These are phyloP conservation scores for Trichoderma erinaceum DNA, from an alignment of 495 filamentous ascomycete species.

Conservation along the genomic window DNA sequence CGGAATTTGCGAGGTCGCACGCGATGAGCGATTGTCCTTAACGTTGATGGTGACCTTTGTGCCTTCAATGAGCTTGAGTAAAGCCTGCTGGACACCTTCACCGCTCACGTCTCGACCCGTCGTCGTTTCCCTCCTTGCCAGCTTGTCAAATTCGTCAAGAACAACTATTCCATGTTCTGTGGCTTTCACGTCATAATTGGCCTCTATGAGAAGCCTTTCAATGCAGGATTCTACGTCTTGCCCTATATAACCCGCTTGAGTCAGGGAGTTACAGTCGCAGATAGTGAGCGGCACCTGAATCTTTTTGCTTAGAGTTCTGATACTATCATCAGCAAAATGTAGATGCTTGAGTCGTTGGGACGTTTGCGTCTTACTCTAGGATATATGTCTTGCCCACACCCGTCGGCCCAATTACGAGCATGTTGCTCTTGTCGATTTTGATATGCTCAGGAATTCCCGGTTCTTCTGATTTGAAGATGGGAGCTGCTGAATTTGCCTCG, in stretches of 20 bases:
- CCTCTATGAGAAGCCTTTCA: constrained; percentile 79
- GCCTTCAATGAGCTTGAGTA: constrained; percentile 93
- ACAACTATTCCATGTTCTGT: constrained; percentile 92
- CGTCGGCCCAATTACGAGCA: constrained; percentile 87
- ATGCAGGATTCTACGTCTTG: constrained; percentile 93
- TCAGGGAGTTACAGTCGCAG: constrained; percentile 95
- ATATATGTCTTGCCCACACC: constrained; percentile 97
- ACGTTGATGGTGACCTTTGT: constrained; percentile 85
- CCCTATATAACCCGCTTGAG: constrained; percentile 94
- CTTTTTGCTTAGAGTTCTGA: constrained; percentile 45
- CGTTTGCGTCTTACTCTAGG: constrained; percentile 50
- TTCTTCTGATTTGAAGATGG: constrained; percentile 39
- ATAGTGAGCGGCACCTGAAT: constrained; percentile 95
- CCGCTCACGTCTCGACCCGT: constrained; percentile 75
- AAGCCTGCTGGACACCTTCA: constrained; percentile 92
- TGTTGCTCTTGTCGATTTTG: constrained; percentile 91
- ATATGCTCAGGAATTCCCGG: constrained; percentile 50
- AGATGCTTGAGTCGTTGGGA: background rate
- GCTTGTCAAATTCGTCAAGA: constrained; percentile 95
- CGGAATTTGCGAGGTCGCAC: constrained; percentile 39
- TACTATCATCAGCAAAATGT: constrained; percentile 17
- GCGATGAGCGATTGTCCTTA: constrained; percentile 65
- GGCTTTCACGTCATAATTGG: constrained; percentile 79
- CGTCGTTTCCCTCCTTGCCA: constrained; percentile 55
- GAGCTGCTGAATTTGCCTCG: constrained; percentile 22